Conservation (phyloP, 148 eudicot genomes). For the Vaccinium macrocarpon region DNA sequence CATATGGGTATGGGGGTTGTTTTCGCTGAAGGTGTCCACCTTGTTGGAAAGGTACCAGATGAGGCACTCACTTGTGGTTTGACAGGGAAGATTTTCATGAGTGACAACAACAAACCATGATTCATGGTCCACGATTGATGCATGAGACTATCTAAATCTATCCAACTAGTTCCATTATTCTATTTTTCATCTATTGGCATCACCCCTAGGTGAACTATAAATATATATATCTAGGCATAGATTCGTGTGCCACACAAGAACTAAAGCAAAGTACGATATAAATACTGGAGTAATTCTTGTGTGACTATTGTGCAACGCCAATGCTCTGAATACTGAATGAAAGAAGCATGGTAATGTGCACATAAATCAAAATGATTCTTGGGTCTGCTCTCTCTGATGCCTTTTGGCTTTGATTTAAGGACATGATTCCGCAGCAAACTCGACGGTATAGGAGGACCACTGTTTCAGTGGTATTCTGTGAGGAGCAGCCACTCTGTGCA, state of each 20-base stretch:
- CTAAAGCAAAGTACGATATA: not conserved
- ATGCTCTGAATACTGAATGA: too few relatives aligned
- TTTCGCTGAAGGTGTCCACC: constrained; percentile 50
- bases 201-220: not conserved
- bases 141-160: not conserved
- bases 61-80: constrained; percentile 69
- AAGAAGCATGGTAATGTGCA: too few relatives aligned
- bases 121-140: not conserved
- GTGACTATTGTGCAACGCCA: too few relatives aligned
- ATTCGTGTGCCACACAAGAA: not conserved
- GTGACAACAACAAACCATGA: constrained; percentile 18
- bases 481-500: too few relatives aligned
- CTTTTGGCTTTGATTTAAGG: too few relatives aligned
- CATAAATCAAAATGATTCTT: too few relatives aligned
- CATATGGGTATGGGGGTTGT: constrained; percentile 98
- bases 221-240: not conserved
- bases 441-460: too few relatives aligned
- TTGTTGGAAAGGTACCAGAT: constrained; percentile 44
- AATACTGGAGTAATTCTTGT: not conserved
- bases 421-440: too few relatives aligned
- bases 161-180: not conserved
- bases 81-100: constrained; percentile 55
- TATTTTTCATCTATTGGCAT: not conserved
- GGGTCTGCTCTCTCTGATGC: too few relatives aligned
- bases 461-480: too few relatives aligned